Evolutionary conservation across 208 protist species (phyloP).

Genomic region (Wallacemonas sp.): DNA sequence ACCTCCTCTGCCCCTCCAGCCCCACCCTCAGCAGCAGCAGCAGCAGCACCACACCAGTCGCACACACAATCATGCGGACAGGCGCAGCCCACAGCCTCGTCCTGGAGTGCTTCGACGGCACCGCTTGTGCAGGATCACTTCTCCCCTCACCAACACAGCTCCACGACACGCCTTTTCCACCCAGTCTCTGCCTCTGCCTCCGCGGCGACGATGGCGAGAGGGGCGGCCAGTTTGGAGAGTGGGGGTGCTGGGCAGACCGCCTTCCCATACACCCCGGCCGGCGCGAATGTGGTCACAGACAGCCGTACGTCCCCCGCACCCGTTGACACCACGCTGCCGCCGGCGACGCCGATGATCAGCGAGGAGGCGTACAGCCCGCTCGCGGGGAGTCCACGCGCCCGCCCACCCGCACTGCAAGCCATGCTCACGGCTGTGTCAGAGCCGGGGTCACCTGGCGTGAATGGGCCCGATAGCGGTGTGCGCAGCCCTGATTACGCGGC

Average conservation of each 20-base stretch:
- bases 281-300: neutral
- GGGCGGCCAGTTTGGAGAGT: no score
- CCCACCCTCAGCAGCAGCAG: neutral
- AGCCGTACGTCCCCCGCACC: neutral
- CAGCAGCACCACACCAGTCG: no score
- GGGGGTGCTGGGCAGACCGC: no score
- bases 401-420: neutral
- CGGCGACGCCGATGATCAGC: neutral
- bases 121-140: constrained; percentile 5
- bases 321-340: constrained; percentile 1
- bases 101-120: neutral
- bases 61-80: no score
- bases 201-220: neutral
- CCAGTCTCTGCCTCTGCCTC: neutral
- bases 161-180: constrained; percentile 8
- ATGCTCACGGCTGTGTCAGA: no score
- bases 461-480: neutral
- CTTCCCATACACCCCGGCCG: neutral
- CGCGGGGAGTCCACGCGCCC: neutral
- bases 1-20: neutral
- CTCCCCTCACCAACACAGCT: neutral
- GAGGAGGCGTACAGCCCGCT: neutral
- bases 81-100: neutral
- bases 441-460: neutral
- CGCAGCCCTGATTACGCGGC: neutral